phyloP scores from a whole-genome alignment of 2,329 filamentous ascomycete species.

The Akanthomyces dipterigenus region DNA sequence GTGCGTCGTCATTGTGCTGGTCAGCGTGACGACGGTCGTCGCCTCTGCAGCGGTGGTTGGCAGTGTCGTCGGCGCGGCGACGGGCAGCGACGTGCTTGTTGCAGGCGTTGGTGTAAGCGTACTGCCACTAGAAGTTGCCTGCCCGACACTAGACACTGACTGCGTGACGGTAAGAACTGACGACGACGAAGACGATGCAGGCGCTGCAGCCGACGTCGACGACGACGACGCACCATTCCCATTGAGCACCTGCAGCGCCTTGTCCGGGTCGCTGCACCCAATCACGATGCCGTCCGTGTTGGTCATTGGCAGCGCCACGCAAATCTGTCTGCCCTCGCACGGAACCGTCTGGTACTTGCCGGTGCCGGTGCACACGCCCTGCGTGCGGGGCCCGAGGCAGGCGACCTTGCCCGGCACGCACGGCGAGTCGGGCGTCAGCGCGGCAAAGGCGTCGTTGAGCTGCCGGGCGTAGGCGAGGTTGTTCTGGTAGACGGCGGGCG shows the following conservation, averaged over 20 bases:
- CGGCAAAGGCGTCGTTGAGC: conserved; percentile 42
- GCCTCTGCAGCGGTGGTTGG: not conserved
- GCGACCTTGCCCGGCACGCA: conserved; percentile 36
- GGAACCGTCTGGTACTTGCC: conserved; percentile 36
- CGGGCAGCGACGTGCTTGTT: not conserved
- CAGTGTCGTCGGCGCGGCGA: not conserved
- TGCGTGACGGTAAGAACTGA: not conserved
- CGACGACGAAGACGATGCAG: not conserved
- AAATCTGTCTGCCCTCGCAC: conserved; percentile 32
- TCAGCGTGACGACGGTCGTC: not conserved
- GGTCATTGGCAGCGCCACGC: conserved; percentile 49
- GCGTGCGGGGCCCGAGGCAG: not conserved
- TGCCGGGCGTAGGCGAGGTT: conserved; percentile 39
- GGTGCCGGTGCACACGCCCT: conserved; percentile 29
- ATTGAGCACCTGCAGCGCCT: conserved; percentile 38
- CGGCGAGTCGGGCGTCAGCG: conserved; percentile 36
- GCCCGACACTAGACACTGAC: not conserved
- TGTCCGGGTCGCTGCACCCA: conserved; percentile 36
- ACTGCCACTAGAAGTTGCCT: not conserved
- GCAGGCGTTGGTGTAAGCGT: not conserved
- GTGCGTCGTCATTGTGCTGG: not conserved
- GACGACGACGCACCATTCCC: not conserved
- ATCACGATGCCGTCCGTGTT: conserved; percentile 40
- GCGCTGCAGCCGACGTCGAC: not conserved
- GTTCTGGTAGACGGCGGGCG: conserved; percentile 33